phyloP scores from a whole-genome alignment of 805 yeast species.

The Yarrowia keelungensis region DNA sequence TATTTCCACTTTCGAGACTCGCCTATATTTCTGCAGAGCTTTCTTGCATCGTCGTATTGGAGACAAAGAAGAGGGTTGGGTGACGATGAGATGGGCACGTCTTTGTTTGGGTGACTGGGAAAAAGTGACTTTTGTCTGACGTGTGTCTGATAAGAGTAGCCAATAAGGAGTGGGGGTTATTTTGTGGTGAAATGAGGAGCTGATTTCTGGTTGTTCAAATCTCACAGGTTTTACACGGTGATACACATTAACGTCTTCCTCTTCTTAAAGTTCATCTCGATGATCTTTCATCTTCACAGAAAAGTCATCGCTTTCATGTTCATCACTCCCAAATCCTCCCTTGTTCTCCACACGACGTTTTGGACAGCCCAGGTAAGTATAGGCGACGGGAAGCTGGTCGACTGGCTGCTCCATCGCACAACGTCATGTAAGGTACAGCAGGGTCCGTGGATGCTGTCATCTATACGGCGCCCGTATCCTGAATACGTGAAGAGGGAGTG shows the following conservation, averaged over 20 bases:
- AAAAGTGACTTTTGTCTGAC: not conserved
- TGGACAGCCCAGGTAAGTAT: not conserved
- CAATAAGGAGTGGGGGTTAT: not conserved
- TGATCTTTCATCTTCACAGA: too few species aligned
- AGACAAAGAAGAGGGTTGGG: not conserved
- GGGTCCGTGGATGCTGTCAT: slow-evolving; percentile 11
- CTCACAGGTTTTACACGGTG: too few species aligned
- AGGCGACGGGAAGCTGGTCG: slow-evolving; percentile 3
- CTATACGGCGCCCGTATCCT: slow-evolving; percentile 6
- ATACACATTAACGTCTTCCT: too few species aligned
- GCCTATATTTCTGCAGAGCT: not conserved
- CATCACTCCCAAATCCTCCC: not conserved
- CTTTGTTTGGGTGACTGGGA: not conserved
- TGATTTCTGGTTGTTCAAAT: too few species aligned
- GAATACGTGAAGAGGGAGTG: not conserved
- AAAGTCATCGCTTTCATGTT: too few species aligned
- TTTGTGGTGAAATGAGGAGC: not conserved
- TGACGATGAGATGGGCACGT: slow-evolving; percentile 12
- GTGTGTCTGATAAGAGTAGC: slow-evolving; percentile 21
- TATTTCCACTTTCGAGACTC: not conserved
- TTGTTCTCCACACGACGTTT: not conserved
- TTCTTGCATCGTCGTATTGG: not conserved
- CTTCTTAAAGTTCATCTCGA: too few species aligned
- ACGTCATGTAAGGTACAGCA: slow-evolving; percentile 25
- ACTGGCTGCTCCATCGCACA: slow-evolving; percentile 1